Base-by-base conservation (phyloP, 768 basidiomycete genomes). In the Hypsizygus marmoreus region DNA sequence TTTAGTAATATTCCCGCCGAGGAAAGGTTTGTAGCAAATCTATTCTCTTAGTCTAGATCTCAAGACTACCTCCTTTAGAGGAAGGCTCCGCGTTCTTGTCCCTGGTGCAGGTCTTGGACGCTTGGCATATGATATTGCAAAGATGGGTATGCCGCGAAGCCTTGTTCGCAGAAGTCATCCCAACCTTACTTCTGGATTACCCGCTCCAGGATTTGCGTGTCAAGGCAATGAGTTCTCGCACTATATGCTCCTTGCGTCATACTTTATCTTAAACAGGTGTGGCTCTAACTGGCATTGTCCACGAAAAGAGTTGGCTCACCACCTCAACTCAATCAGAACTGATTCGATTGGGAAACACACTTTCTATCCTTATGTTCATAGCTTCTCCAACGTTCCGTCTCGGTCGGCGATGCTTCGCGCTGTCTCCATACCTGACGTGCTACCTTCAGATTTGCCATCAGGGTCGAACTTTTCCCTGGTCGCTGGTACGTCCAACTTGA, bases 211-310 rank as follows among this genome's bases (percentile, higher is more conserved):
- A 3, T 97, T 93, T 55, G 69, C 87, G 1, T 92, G 88, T 53
- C 94, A 95, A 65, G 94, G 89, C 16, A 97, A 97, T 61, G 95
- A 98, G 65, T 97, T 97, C 62, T 93, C 91, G 24, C 88, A 95
- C 54, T 92, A 91, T 65, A 95, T 95, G 93, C 77, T 98, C 10
- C 80, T 97, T 4, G 75, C 88, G 2, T 97, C 95, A 4, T 86
- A 85, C 60, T 89, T 88, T 62, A 82, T 97, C 14, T 71, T 97
- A 38, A 98, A 97, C 61, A 79, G 78, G 93, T 92, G 56, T 8
- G 77, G 34, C 37, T 40, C 13, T 39, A 12, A 17, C 26, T 36
- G 29, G 38, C 34, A 13, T 35, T n/a, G 33, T 14, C 6, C 20
- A 24, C 24, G 12, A 33, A 29, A 22, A n/a, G 40, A 40, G 28